Evolutionary conservation across 345 rosid species (phyloP), one percentile per base, ranked within the genome.

Genomic region (Citrus medica): DNA sequence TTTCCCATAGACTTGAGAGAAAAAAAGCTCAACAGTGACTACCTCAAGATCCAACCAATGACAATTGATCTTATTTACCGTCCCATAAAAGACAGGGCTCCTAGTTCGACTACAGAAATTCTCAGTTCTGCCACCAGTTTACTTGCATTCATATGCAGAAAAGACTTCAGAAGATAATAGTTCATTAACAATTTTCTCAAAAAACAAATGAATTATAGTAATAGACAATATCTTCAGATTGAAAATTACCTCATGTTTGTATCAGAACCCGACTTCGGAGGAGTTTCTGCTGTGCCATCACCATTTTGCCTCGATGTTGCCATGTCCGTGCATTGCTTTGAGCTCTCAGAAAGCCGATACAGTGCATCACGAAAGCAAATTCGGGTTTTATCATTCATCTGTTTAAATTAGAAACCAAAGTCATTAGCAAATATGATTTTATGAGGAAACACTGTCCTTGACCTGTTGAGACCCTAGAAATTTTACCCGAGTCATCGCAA

Each of bases 331-430:
- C 80, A 82, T 67, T 84, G 84, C 62, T 72, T 80, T 13, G 98
- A 86, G 82, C 84, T 85, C 84, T 85, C 85, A 32, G 98, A 95
- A 64, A 95, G 94, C 46, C 98, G 98, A 82, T 95, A 92, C 76
- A 95, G 82, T 22, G 94, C 91, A 83, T 92, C 95, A 27, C 94
- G 92, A 69, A 95, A 86, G 84, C 97, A 91, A 61, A 90, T 88
- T 30, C 98, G 87, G 14, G 91, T 87, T 80, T 86, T 83, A 69
- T 87, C 84, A 3, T 83, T 83, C 80, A 95, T 81, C 99, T 95
- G 88, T 33, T 53, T 67, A 79, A 8, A 81, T 69, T 37, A 21
- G 42, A 64, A 79, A 79, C 22, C 69, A 27, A 73, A 51, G 16
- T 25, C 37, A 51, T 61, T 67, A 81, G 62, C 28, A 60, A 38